Evolutionary conservation across 257 asterid genomes (phyloP).

Genomic region (Solanum sparsipilum): DNA sequence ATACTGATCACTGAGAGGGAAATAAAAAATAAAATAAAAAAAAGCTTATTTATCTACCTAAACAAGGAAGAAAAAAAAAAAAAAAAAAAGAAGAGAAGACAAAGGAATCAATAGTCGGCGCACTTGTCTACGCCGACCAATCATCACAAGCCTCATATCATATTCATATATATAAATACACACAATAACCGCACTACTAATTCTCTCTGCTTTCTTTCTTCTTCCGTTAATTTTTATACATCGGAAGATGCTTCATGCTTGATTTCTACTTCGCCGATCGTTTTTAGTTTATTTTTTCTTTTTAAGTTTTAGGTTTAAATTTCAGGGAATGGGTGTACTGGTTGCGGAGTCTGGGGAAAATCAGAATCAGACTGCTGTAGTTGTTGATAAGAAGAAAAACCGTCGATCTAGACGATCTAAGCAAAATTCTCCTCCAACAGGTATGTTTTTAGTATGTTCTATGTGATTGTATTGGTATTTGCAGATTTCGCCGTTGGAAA

Average conservation of each 20-base stretch:
- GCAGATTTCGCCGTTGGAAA: not conserved
- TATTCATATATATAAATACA: not conserved
- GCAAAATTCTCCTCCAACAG: conserved; percentile 23
- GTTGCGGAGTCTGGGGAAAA: conserved; percentile 8
- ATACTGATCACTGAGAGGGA: no score
- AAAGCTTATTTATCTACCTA: not conserved
- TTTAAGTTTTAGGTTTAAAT: not conserved
- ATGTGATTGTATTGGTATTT: not conserved
- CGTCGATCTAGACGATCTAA: conserved; percentile 46
- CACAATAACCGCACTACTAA: not conserved
- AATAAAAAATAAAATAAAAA: no score
- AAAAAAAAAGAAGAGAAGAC: not conserved
- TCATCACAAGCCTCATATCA: not conserved
- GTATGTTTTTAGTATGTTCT: not conserved
- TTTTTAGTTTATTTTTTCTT: not conserved
- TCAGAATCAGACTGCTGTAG: conserved; percentile 1
- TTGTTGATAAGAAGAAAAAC: conserved; percentile 24
- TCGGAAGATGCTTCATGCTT: conserved; percentile 16
- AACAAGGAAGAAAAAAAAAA: not conserved
- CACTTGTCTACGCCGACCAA: conserved; percentile 31
- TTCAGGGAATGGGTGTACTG: conserved; percentile 9
- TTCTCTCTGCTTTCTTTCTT: not conserved
- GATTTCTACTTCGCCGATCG: not conserved
- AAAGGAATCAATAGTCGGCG: conserved; percentile 26
- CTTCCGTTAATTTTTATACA: conserved; percentile 14